Percentiles rank a stretch among this genome's conserved stretches.
Evolutionary conservation across 305 asterid species (phyloP).

Genomic region (Fraxinus nigra): DNA sequence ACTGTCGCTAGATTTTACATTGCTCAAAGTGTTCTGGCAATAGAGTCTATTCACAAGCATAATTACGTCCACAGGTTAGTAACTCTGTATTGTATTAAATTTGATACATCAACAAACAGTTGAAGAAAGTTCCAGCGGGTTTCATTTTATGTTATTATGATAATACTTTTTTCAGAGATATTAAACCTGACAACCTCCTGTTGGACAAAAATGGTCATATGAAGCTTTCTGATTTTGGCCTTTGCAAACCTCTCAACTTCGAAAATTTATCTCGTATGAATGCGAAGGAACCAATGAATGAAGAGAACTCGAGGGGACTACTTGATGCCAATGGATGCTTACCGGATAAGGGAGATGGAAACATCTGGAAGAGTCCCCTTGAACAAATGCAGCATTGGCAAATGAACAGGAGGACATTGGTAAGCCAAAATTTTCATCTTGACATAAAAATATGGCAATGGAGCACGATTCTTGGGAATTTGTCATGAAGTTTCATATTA

Average conservation of each 20-base stretch:
- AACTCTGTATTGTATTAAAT: neutral
- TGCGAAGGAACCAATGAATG: conserved; percentile 45
- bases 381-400: conserved; percentile 85
- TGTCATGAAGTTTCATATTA: conserved; percentile 1
- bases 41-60: conserved; percentile 82
- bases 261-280: conserved; percentile 48
- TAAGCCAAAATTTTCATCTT: conserved; percentile 19
- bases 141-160: neutral
- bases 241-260: conserved; percentile 90
- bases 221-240: conserved; percentile 87
- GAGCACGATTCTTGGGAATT: neutral
- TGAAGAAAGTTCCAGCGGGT: neutral
- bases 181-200: conserved; percentile 86
- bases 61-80: conserved; percentile 77
- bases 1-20: conserved; percentile 74
- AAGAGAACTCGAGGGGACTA: conserved; percentile 24
- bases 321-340: conserved; percentile 34
- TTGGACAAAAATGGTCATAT: conserved; percentile 74
- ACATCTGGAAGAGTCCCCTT: conserved; percentile 61
- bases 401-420: conserved; percentile 71
- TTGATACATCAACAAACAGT: neutral
- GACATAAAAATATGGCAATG: conserved; percentile 2
- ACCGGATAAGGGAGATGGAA: conserved; percentile 53
- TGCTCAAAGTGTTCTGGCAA: conserved; percentile 74
- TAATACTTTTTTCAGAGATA: conserved; percentile 52